A percentile compares a stretch with the other conserved stretches of the same genome.
These are phyloP conservation scores for Hemerocallis citrina DNA, from an alignment of 106 monocot species.

Conservation along the genomic window DNA sequence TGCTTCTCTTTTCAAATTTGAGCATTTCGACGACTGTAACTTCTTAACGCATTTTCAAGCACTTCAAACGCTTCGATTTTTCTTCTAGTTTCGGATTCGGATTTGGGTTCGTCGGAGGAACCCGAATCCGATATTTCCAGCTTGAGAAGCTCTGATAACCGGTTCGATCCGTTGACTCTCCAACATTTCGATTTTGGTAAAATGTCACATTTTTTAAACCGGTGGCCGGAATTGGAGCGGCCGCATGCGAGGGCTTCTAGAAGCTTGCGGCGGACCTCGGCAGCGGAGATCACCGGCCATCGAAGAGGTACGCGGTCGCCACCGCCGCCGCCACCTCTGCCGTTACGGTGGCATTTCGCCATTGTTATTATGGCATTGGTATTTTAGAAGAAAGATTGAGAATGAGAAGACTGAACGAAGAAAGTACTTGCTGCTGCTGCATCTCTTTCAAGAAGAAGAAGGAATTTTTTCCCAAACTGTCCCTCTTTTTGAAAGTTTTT, in stretches of 20 bases:
- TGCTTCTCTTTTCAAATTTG: slow-evolving; percentile 16
- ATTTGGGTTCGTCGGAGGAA: slow-evolving; percentile 1
- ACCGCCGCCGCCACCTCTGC: too few species aligned
- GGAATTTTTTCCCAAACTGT: too few species aligned
- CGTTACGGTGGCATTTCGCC: too few species aligned
- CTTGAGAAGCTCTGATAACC: slow-evolving; percentile 43
- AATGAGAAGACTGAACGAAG: too few species aligned
- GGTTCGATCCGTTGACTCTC: slow-evolving; percentile 19
- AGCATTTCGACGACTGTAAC: slow-evolving; percentile 8
- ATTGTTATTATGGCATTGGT: too few species aligned
- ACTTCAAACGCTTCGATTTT: slow-evolving; percentile 38
- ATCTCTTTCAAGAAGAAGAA: too few species aligned
- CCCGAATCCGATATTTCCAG: slow-evolving; percentile 22
- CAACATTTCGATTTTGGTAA: neutral
- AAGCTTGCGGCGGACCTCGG: slow-evolving; percentile 46
- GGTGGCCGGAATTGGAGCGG: slow-evolving; percentile 4
- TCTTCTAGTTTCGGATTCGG: slow-evolving; percentile 23
- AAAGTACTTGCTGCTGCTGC: too few species aligned
- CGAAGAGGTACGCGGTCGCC: slow-evolving; percentile 17
- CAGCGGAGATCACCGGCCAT: slow-evolving; percentile 31
- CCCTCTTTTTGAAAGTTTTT: too few species aligned
- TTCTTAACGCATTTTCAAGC: slow-evolving; percentile 35
- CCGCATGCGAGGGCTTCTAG: slow-evolving; percentile 52
- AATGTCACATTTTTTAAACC: neutral
- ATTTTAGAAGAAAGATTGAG: too few species aligned